Evolutionary conservation across 2,329 filamentous ascomycete species (phyloP).

Genomic region (Aspergillus flavus): DNA sequence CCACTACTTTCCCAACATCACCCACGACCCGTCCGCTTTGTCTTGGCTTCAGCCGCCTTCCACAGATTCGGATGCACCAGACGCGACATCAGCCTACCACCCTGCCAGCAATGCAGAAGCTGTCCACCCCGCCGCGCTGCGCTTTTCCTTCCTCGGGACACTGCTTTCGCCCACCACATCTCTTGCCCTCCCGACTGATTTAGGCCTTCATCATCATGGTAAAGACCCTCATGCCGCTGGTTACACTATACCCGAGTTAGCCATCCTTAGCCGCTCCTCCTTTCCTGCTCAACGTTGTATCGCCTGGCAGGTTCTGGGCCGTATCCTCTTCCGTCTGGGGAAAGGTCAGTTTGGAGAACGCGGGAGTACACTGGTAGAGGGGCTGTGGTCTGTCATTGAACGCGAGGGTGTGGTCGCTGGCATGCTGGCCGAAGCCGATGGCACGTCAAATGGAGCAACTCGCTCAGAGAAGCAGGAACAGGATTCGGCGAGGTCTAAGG

Average conservation of each 20-base stretch:
- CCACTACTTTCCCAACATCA: slow-evolving; percentile 90
- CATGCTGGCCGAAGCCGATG: slow-evolving; percentile 72
- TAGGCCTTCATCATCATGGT: slow-evolving; percentile 90
- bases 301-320: slow-evolving; percentile 86
- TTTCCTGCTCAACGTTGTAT: slow-evolving; percentile 88
- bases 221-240: slow-evolving; percentile 90
- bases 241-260: slow-evolving; percentile 87
- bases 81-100: slow-evolving; percentile 77
- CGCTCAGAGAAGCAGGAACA: slow-evolving; percentile 32
- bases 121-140: slow-evolving; percentile 67
- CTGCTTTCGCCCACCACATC: slow-evolving; percentile 77
- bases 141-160: slow-evolving; percentile 84
- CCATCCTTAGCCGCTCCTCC: slow-evolving; percentile 75
- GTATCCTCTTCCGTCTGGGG: slow-evolving; percentile 81
- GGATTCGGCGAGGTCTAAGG: slow-evolving; percentile 7
- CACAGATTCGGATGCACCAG: slow-evolving; percentile 61
- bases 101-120: slow-evolving; percentile 72
- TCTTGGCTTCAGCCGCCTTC: slow-evolving; percentile 86
- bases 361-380: slow-evolving; percentile 67
- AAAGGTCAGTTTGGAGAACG: slow-evolving; percentile 68
- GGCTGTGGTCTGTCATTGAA: slow-evolving; percentile 80
- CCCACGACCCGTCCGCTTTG: slow-evolving; percentile 80
- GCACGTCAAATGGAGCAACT: slow-evolving; percentile 20
- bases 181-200: slow-evolving; percentile 71
- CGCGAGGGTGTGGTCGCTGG: slow-evolving; percentile 76